Base-by-base conservation (phyloP, 1,139 yeast genomes). In the Kodamaea sp. region DNA sequence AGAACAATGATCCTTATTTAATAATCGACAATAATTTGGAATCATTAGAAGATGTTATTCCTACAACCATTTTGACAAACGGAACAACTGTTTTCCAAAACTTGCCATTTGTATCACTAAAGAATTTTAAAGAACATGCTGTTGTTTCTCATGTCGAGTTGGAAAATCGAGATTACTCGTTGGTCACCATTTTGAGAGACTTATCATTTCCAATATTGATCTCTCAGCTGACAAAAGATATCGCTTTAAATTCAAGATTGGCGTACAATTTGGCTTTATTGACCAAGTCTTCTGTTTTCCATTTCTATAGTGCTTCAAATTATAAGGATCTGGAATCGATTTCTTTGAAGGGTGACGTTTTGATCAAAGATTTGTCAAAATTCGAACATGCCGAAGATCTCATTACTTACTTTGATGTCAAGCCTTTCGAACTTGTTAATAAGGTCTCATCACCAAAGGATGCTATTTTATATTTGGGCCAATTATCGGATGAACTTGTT, bases 181-280 rank as follows among this genome's bases (percentile, higher is more conserved):
- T 77, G 26, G 75, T 86, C 27, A 70, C 90, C 10, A 76, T 87
- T 8, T 68, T 86, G 49, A 79, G 90, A 55, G 94, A 87, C 59
- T 69, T 84, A 36, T 78, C 79, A 12, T 74, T 71, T 48, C 76
- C 81, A 8, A 70, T 84, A 24, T 61, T 88, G 44, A 73, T 88
- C 39, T 84, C 96, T 8, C 81, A 78, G 50, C 65, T 70, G 31
- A 59, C 74, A 5, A 61, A 65, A 26, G 86, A 83, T 48, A 69
- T 84, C 7, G 62, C 67, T 36, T 71, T 70, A 40, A 67, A 75
- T 38, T 67, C 85, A 9, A 60, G 73, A 29, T 75, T 81, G 24
- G 76, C 92, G 1, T 75, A 80, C 51, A 65, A 79, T 35, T 62
- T 81, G 37, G 76, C 92, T 6, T 58, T 67, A 20, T 65, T 65